These are phyloP conservation scores for Apiospora hydei DNA, from an alignment of 2,329 filamentous ascomycete species.

Conservation along the genomic window DNA sequence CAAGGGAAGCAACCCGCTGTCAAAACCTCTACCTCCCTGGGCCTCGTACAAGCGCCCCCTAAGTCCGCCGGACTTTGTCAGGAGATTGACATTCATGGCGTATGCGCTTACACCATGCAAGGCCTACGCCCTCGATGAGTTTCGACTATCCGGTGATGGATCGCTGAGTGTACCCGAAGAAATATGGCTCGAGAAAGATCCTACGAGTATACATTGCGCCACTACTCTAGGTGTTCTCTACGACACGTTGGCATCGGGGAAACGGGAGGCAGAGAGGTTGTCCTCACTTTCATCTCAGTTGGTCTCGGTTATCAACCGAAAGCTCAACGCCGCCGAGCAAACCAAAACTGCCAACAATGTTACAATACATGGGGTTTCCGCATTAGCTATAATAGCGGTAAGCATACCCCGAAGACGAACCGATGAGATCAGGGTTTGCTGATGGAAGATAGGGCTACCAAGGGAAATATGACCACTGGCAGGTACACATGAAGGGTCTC, in stretches of 20 bases:
- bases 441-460: constrained; percentile 38
- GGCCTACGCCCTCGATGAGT: not conserved
- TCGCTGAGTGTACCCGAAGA: constrained; percentile 21
- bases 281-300: constrained; percentile 27
- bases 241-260: constrained; percentile 26
- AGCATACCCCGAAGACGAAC: not conserved
- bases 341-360: constrained; percentile 20
- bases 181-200: constrained; percentile 26
- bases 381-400: constrained; percentile 31
- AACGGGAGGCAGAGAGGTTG: constrained; percentile 18
- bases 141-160: not conserved
- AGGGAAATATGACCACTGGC: constrained; percentile 47
- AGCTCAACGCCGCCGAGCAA: constrained; percentile 28
- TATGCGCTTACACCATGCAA: constrained; percentile 27
- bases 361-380: constrained; percentile 30
- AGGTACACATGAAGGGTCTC: constrained; percentile 47
- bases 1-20: not conserved
- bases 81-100: constrained; percentile 28
- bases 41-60: constrained; percentile 27
- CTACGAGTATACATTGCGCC: constrained; percentile 30
- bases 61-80: constrained; percentile 14
- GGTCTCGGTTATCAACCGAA: constrained; percentile 29
- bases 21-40: constrained; percentile 28
- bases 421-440: not conserved
- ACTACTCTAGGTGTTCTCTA: constrained; percentile 29